Evolutionary conservation across 2,329 filamentous ascomycete genomes (phyloP), one percentile per base, ranked within the genome.

Genomic region (Colletotrichum scovillei): DNA sequence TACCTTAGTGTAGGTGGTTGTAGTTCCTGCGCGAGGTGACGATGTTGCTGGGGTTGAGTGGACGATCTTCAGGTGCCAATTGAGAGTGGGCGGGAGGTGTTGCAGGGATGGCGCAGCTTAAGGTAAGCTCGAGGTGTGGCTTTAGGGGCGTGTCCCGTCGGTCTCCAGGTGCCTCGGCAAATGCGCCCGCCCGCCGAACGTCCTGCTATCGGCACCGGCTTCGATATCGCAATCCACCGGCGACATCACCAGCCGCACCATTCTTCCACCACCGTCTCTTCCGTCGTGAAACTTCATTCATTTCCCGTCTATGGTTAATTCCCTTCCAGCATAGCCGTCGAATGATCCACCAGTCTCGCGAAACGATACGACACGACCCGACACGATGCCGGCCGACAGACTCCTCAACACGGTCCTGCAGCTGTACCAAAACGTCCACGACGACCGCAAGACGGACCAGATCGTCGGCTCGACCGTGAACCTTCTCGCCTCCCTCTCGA

Each of bases 401-500:
- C 86, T 94, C 67, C 87, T 94, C 71, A 91, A 90, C 75, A 91
- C 90, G 56, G 88, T 94, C 72, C 85, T 95, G 76, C 88, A 91
- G 76, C 84, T 87, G 68, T 90, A 87, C 79, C 88, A 88, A 79
- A 86, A 88, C 75, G 81, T 86, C 62, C 87, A 88, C 80, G 85
- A 88, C 80, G 83, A 84, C 62, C 79, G 81, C 67, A 85, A 85
- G 76, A 88, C 86, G 28, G 85, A 89, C 75, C 88, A 89, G 80
- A 87, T 92, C 77, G 85, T 93, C 78, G 91, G 88, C 75, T 92
- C 91, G 57, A 93, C 92, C 19, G 88, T 90, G 22, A 89, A 91
- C 52, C 88, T 95, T 35, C 87, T 95, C 68, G 89, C 91, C 19
- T 89, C 89, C 62, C 89, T 95, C 65, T 91, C 90, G 74, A 95